Evolutionary conservation across 2,329 filamentous ascomycete species (phyloP).

Genomic region (Fusarium sarcochroum): DNA sequence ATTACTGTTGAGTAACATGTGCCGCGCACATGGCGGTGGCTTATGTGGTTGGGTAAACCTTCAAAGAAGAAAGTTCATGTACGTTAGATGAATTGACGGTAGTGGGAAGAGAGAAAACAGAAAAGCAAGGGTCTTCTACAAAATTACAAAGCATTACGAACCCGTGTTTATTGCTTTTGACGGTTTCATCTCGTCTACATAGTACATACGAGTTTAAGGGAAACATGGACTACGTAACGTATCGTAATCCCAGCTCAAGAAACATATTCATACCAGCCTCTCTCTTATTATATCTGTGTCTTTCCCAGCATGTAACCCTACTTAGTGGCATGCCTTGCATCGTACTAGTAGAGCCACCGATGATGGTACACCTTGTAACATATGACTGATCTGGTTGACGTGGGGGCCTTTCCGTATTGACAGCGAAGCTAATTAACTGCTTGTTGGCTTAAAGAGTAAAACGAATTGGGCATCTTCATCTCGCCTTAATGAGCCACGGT

Average conservation of each 20-base stretch:
- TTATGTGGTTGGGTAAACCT: not conserved
- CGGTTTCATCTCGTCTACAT: slow-evolving; percentile 40
- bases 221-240: not conserved
- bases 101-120: slow-evolving; percentile 17
- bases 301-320: slow-evolving; percentile 22
- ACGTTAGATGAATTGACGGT: slow-evolving; percentile 23
- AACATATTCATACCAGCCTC: slow-evolving; percentile 12
- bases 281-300: slow-evolving; percentile 12
- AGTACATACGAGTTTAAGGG: slow-evolving; percentile 7
- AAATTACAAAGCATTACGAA: slow-evolving; percentile 2
- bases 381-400: slow-evolving; percentile 27
- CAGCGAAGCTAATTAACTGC: slow-evolving; percentile 18
- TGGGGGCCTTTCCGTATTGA: slow-evolving; percentile 18
- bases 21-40: slow-evolving; percentile 7
- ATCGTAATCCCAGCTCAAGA: not conserved
- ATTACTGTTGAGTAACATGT: slow-evolving; percentile 2
- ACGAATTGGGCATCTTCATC: slow-evolving; percentile 28
- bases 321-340: slow-evolving; percentile 6
- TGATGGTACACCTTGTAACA: slow-evolving; percentile 11
- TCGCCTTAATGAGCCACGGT: slow-evolving; percentile 19
- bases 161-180: slow-evolving; percentile 19
- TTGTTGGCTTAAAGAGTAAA: slow-evolving; percentile 33
- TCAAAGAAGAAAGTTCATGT: slow-evolving; percentile 22
- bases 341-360: slow-evolving; percentile 5
- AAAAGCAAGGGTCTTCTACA: slow-evolving; percentile 10